phyloP scores from a whole-genome alignment of 2,329 filamentous ascomycete species.

The Paraconiothyrium sp. region DNA sequence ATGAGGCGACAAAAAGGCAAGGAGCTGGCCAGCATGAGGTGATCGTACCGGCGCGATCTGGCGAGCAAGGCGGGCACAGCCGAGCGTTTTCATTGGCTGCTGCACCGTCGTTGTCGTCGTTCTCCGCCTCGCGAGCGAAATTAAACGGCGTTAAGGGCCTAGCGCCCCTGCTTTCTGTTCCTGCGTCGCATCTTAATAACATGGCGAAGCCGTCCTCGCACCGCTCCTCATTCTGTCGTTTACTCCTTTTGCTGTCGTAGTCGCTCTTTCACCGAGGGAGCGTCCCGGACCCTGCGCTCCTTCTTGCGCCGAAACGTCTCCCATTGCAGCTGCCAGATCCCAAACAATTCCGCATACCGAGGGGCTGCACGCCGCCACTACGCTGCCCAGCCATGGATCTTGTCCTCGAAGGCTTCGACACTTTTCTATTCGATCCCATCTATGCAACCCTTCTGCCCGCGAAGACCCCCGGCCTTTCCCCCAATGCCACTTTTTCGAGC shows the following conservation, averaged over 20 bases:
- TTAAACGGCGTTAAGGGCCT: slow-evolving; percentile 7
- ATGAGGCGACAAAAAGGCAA: slow-evolving; percentile 8
- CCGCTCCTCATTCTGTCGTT: not conserved
- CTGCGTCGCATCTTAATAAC: slow-evolving; percentile 14
- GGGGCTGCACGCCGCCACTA: slow-evolving; percentile 22
- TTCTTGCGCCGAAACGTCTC: slow-evolving; percentile 4
- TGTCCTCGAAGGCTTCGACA: slow-evolving; percentile 85
- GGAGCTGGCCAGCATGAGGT: slow-evolving; percentile 7
- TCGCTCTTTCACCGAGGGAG: not conserved
- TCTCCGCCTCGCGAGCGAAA: not conserved
- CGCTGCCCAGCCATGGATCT: slow-evolving; percentile 77
- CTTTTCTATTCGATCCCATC: slow-evolving; percentile 79
- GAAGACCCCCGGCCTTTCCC: slow-evolving; percentile 55
- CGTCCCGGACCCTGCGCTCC: not conserved
- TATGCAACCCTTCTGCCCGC: slow-evolving; percentile 77
- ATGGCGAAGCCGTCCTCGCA: slow-evolving; percentile 2
- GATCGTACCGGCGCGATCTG: not conserved
- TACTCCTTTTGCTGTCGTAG: not conserved
- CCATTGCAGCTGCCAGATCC: not conserved
- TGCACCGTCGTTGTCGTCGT: not conserved
- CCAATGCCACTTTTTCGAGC: slow-evolving; percentile 68
- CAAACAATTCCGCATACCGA: slow-evolving; percentile 14
- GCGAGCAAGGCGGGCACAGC: not conserved
- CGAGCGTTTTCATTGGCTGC: not conserved
- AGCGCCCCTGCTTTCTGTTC: slow-evolving; percentile 1